Evolutionary conservation across 1,284 basidiomycete genomes (phyloP), one percentile per base, ranked within the genome.

Genomic region (Naganishia albida): DNA sequence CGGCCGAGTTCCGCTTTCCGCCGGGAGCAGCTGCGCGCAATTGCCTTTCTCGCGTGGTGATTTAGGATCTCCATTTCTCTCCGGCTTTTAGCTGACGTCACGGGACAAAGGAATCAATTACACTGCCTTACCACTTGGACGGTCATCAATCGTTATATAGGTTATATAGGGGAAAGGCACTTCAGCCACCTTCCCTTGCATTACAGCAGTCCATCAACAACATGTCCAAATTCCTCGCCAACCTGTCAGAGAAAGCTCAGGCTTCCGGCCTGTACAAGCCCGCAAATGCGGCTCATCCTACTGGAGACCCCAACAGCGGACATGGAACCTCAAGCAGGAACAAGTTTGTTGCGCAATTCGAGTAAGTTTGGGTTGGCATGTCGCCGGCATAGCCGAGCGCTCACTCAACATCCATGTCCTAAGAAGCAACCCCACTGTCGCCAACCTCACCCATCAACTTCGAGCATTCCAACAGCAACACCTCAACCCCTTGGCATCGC

Each of bases 401-500:
- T 49, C 16, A 55, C 6, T 28, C 6, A 2, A 46, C 28, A 16
- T 48, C 2, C n/a, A 25, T 13, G n/a, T 18, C 12, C 13, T 39
- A 34, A 67, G 66, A 18, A 56, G 55, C 40, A 67, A 52, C 55
- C 66, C 66, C 7, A 54, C 55, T 12, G 54, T 67, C 30, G 52
- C 66, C 20, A 55, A 59, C 18, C 30, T 67, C 39, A 67, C 62
- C 42, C 54, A 67, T 28, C 62, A 63, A 48, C 40, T 67, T 13
- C 53, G 66, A n/a, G 44, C 48, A 12, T 60, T 67, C 34, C 66
- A 67, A 40, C 66, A 67, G 40, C 62, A 64, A 39, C 57, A 67
- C 55, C 62, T 67, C 38, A 63, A 63, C 16, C 54, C 54, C 28
- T 49, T 56, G 30, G 49, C 66, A 8, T 49, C 48, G 4, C 53